These are phyloP conservation scores for Fusarium paranaense DNA, from an alignment of 2,329 filamentous ascomycete genomes.

Conservation along the genomic window DNA sequence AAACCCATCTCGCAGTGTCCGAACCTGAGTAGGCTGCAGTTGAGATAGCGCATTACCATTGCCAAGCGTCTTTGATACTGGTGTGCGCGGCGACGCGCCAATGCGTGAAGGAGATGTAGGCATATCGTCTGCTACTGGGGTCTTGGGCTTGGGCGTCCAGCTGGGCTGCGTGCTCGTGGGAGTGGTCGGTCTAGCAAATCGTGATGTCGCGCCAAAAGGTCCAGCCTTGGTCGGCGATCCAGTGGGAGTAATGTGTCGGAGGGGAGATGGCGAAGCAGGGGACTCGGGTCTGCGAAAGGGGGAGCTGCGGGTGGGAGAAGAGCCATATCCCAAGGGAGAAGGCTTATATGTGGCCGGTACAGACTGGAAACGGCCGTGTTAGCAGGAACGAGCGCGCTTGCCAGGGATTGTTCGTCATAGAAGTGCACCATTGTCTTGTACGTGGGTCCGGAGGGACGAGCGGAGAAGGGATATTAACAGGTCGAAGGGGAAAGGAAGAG, in stretches of 20 bases:
- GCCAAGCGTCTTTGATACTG: constrained; percentile 51
- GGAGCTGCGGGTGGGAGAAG: constrained; percentile 69
- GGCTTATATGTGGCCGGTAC: constrained; percentile 73
- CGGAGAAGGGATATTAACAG: constrained; percentile 38
- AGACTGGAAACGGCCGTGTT: constrained; percentile 56
- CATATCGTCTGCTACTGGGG: constrained; percentile 38
- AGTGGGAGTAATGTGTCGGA: constrained; percentile 74
- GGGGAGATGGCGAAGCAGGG: constrained; percentile 72
- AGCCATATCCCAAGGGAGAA: constrained; percentile 77
- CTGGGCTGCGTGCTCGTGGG: constrained; percentile 48
- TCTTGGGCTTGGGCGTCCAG: constrained; percentile 52
- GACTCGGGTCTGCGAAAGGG: constrained; percentile 73
- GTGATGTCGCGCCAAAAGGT: constrained; percentile 43
- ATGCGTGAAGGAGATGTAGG: constrained; percentile 46
- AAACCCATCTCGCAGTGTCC: constrained; percentile 91
- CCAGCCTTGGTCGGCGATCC: constrained; percentile 67
- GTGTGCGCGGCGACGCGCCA: constrained; percentile 47
- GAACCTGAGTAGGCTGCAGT: constrained; percentile 83
- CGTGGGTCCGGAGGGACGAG: constrained; percentile 41
- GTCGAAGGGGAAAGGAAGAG: constrained; percentile 12
- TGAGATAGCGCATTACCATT: constrained; percentile 73
- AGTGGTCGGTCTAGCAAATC: constrained; percentile 56
- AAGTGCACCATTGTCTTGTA: constrained; percentile 49
- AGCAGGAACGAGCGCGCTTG: constrained; percentile 42
- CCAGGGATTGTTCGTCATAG: constrained; percentile 41